A percentile compares a stretch with the other conserved stretches of the same genome.
These are phyloP conservation scores for Candida mattraensis DNA, from an alignment of 805 yeast species.

Conservation along the genomic window DNA sequence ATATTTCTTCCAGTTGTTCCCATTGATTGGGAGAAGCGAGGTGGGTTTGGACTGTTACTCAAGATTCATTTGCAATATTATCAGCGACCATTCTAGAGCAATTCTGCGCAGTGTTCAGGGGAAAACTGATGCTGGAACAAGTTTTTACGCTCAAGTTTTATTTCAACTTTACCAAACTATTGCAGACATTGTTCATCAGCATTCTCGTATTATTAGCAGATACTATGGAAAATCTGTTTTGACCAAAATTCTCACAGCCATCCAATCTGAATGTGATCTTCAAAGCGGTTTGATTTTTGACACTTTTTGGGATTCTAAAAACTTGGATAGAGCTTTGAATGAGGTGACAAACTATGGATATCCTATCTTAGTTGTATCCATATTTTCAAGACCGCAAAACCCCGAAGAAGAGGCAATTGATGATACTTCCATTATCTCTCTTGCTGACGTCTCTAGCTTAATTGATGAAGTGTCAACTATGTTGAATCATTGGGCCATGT, in stretches of 20 bases:
- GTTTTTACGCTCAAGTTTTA: constrained; percentile 58
- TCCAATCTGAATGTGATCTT: constrained; percentile 88
- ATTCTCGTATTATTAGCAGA: constrained; percentile 70
- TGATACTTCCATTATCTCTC: constrained; percentile 37
- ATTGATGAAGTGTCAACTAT: constrained; percentile 72
- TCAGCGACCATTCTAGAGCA: constrained; percentile 73
- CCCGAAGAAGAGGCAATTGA: constrained; percentile 27
- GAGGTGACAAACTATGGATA: constrained; percentile 58
- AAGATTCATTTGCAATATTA: constrained; percentile 79
- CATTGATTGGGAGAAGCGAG: constrained; percentile 71
- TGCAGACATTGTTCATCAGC: constrained; percentile 82
- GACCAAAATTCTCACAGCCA: constrained; percentile 62
- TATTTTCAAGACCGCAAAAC: constrained; percentile 29
- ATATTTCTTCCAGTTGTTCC: constrained; percentile 80
- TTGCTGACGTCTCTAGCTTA: constrained; percentile 66
- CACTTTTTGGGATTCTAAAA: constrained; percentile 74
- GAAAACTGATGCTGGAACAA: constrained; percentile 39
- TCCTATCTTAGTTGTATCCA: constrained; percentile 42
- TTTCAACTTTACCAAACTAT: constrained; percentile 78
- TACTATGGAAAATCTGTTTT: constrained; percentile 71
- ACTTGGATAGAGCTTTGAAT: constrained; percentile 52
- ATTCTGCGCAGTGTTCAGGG: constrained; percentile 51
- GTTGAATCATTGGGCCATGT: constrained; percentile 82
- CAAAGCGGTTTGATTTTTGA: constrained; percentile 89
- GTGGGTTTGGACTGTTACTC: constrained; percentile 81